Conservation (phyloP, 352 stramenopile species). For the Lagenidium sp. region DNA sequence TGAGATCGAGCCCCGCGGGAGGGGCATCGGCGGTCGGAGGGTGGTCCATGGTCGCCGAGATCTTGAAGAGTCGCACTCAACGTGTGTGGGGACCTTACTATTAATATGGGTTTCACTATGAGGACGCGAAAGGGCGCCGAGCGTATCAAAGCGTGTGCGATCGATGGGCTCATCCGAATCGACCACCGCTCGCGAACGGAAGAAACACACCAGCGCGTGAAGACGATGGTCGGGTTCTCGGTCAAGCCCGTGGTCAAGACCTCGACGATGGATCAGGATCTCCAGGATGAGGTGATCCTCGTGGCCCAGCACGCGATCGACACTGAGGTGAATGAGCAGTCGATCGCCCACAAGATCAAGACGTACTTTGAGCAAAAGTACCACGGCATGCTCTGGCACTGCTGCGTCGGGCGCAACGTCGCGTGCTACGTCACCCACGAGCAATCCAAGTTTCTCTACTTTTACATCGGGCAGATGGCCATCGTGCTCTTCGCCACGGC, state of each 20-base stretch:
- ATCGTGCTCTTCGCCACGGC: conserved; percentile 89
- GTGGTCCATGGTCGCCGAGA: no score
- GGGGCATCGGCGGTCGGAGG: no score
- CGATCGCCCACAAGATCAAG: conserved; percentile 89
- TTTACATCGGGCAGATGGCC: conserved; percentile 94
- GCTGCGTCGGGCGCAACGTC: conserved; percentile 92
- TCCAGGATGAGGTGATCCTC: conserved; percentile 78
- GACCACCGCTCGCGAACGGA: no score
- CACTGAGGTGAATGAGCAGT: conserved; percentile 75
- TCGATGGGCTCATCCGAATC: no score
- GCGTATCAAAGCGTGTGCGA: no score
- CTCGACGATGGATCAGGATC: conserved; percentile 80
- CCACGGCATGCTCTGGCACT: conserved; percentile 89
- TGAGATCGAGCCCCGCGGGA: conserved; percentile 34
- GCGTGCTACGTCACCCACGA: conserved; percentile 93
- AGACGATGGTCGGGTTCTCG: conserved; percentile 28
- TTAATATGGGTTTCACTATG: no score
- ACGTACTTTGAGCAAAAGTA: conserved; percentile 91
- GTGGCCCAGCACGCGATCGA: conserved; percentile 75
- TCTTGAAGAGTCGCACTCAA: no score
- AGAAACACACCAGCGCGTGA: conserved; percentile 1
- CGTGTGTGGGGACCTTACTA: no score
- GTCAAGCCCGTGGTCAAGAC: conserved; percentile 85
- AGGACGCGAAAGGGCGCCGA: no score
- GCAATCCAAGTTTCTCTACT: conserved; percentile 94